Conservation (phyloP, 2,329 filamentous ascomycete species). For the Pseudogymnoascus sp. region DNA sequence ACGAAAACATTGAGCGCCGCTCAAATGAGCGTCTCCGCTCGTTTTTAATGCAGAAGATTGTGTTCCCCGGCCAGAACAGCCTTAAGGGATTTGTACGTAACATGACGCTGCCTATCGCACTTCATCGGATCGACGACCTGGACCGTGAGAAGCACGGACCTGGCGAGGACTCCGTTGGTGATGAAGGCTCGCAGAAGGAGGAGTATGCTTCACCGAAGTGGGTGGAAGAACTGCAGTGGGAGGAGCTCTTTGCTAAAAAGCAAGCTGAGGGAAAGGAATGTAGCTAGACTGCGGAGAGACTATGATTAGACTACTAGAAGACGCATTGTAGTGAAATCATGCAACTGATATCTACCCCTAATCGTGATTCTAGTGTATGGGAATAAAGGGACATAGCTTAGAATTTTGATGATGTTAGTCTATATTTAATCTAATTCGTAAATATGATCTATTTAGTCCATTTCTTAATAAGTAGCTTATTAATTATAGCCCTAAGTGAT, state of each 20-base stretch:
- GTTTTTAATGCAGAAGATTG: conserved; percentile 20
- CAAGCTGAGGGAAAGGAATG: not conserved
- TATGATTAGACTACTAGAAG: not conserved
- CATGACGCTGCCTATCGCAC: not conserved
- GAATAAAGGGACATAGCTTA: too few species aligned
- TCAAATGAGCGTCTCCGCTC: conserved; percentile 20
- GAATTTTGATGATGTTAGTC: too few species aligned
- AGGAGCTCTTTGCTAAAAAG: not conserved
- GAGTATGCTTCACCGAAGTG: not conserved
- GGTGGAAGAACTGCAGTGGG: not conserved
- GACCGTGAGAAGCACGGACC: not conserved
- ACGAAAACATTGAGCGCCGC: conserved; percentile 22
- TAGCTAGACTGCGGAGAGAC: not conserved
- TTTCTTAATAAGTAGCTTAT: too few species aligned
- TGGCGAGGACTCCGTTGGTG: not conserved
- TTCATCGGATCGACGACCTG: not conserved
- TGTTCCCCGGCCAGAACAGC: conserved; percentile 22
- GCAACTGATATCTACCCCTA: too few species aligned
- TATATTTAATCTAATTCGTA: too few species aligned
- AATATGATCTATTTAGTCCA: too few species aligned
- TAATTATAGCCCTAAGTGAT: too few species aligned
- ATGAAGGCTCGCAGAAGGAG: not conserved
- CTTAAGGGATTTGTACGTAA: conserved; percentile 21
- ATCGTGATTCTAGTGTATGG: too few species aligned
- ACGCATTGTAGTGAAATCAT: too few species aligned